Base-by-base conservation (phyloP, 169 alveolate species). In the Cryptosporidium andersoni region DNA sequence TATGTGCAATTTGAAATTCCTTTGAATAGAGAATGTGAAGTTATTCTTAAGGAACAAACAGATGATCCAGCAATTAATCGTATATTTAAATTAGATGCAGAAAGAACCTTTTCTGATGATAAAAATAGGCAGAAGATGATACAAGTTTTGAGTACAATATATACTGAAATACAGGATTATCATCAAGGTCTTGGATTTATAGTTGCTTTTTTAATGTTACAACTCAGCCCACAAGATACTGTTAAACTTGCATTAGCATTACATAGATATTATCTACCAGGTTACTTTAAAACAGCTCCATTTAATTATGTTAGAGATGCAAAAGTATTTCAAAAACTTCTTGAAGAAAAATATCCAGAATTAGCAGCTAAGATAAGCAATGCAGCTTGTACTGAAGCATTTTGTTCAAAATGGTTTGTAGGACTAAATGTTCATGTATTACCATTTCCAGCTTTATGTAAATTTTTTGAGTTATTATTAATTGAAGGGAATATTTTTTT, bases 101-200 rank as follows among this genome's bases (percentile, higher is more conserved):
- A 88, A 49, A 52, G 93, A 45, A 88, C 93, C 16, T 90, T 88
- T 60, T 52, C 80, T 16, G 80, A 66, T 49, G 80, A 53, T 6
- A 64, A 64, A 11, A 82, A 65, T 74, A 80, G 92, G 40, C 37
- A 48, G 11, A 64, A 81, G 51, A 82, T 88, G 89, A 81, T 68
- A 5, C 64, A 45, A 36, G 88, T 68, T 25, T 63, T 67, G 11
- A 68, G 82, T 40, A 64, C 82, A 40, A 88, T 39, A 40, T 90
- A 45, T 82, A 81, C 81, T 3, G 91, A 88, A 60, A 58, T 88
- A 8, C 45, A 51, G 52, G 93, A 90, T 40, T 90, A 90, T 51
- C 93, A 90, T 42, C 93, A 90, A 68, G 93, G 93, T 1, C 55
- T 88, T 39, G 93, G 93, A 16, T 90, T 82, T 58, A 62, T 90